Percentiles rank a stretch among this genome's conserved stretches.
phyloP scores from a whole-genome alignment of 106 monocot species.

The Acanthochlamys bracteata region DNA sequence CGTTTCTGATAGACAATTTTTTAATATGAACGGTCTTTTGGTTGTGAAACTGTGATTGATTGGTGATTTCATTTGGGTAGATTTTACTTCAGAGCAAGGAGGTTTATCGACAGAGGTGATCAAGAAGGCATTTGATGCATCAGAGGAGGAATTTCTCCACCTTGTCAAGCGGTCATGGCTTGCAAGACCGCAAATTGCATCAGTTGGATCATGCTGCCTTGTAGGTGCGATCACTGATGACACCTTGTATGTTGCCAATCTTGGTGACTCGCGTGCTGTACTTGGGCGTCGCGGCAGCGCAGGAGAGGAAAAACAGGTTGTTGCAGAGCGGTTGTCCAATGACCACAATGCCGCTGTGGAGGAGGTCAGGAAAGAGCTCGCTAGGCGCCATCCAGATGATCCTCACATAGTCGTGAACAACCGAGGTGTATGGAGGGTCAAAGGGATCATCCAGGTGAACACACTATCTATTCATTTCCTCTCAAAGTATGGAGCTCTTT shows the following conservation, averaged over 20 bases:
- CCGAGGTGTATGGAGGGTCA: constrained; percentile 48
- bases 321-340: constrained; percentile 40
- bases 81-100: constrained; percentile 40
- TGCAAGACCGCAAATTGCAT: constrained; percentile 42
- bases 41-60: background rate
- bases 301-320: constrained; percentile 13
- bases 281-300: constrained; percentile 18
- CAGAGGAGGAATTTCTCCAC: constrained; percentile 50
- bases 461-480: too few species aligned
- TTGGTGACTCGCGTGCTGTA: constrained; percentile 58
- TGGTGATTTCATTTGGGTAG: constrained; percentile 7
- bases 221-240: constrained; percentile 42
- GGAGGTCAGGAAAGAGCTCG: constrained; percentile 37
- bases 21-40: background rate
- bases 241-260: constrained; percentile 43
- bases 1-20: too few species aligned
- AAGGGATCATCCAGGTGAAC: constrained; percentile 60
- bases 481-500: too few species aligned
- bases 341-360: constrained; percentile 49
- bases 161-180: constrained; percentile 34
- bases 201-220: constrained; percentile 59
- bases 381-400: constrained; percentile 32
- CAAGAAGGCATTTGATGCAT: constrained; percentile 47
- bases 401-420: constrained; percentile 30
- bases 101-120: constrained; percentile 49